Evolutionary conservation across 371 early-diverging fungal genomes (phyloP).

Genomic region (Cokeromyces recurvatus): DNA sequence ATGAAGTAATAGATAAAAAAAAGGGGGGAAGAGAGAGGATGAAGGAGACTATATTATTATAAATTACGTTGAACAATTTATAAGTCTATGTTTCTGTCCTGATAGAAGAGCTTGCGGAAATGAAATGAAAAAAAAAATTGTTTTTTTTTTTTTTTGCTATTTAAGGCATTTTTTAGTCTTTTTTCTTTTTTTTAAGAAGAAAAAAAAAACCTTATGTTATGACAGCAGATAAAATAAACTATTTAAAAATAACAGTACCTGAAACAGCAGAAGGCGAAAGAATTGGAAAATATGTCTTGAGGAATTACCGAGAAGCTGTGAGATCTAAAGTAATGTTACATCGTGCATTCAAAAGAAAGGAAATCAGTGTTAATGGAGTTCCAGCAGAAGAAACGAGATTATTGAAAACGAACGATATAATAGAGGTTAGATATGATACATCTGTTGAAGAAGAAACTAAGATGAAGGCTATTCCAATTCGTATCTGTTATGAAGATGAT

Average conservation of each 20-base stretch:
- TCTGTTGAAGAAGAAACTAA: slow-evolving; percentile 27
- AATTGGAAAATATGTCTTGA: slow-evolving; percentile 21
- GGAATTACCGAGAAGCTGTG: slow-evolving; percentile 24
- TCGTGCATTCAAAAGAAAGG: slow-evolving; percentile 30
- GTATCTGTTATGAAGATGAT: slow-evolving; percentile 42
- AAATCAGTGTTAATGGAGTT: slow-evolving; percentile 46
- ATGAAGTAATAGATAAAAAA: too few relatives aligned
- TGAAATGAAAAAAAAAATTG: too few relatives aligned
- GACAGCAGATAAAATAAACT: not conserved
- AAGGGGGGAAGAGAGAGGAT: too few relatives aligned
- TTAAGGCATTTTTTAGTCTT: not conserved
- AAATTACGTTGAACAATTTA: too few relatives aligned
- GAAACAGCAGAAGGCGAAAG: slow-evolving; percentile 9
- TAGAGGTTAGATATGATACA: slow-evolving; percentile 40
- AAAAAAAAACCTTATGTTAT: not conserved
- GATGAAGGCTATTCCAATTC: slow-evolving; percentile 30
- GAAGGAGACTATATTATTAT: too few relatives aligned
- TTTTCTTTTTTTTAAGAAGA: too few relatives aligned
- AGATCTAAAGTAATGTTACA: slow-evolving; percentile 31
- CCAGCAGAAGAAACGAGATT: slow-evolving; percentile 41
- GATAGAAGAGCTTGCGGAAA: too few relatives aligned
- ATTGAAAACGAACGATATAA: slow-evolving; percentile 31
- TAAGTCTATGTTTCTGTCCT: too few relatives aligned
- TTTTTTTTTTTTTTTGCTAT: not conserved
- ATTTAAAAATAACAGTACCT: slow-evolving; percentile 9